Base-by-base conservation (phyloP, 352 stramenopile genomes). In the Pythium apleroticum region DNA sequence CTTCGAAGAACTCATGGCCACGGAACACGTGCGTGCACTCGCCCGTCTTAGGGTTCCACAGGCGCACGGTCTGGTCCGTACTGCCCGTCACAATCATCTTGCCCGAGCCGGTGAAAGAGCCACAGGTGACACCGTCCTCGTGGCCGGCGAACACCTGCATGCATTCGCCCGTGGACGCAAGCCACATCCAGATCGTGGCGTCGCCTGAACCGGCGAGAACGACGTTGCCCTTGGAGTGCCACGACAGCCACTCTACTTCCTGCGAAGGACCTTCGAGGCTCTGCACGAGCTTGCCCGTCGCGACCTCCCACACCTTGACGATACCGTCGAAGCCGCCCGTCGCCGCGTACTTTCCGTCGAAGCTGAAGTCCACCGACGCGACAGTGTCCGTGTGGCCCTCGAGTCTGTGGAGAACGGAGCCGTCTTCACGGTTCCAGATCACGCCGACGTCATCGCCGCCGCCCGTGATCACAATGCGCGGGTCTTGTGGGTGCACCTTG, bases 111-210 rank as follows among this genome's bases (percentile, higher is more conserved):
- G 93, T 98, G 73, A 99, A 99, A 11, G 78, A 81, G 10, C 95
- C 96, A 58, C 92, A 97, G 4, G 91, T 98, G 19, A 99, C 93
- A 20, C 86, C 84, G 24, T 95, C 91, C 72, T 99, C 96, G 69
- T 99, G 97, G 49, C 97, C 97, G 15, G 97, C 95, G 83, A 99
- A 99, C 24, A 99, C 97, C 71, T 98, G 81, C 78, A 99, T 97
- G 86, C 96, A 99, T 62, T 98, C 87, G 52, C 96, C 95, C n/a
- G 93, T 97, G 14, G 90, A 93, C 22, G 95, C 86, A 27, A 98
- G 78, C 90, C 90, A 97, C 86, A 97, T 95, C 90, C 90, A 97
- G n/a, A 93, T 74, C 0, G 90, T 97, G 20, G 81, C 82, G 60
- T 97, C 90, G 20, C 86, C 87, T 17, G 89, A 97, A 24, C 90